Base-by-base conservation (phyloP, 192 early-diverging fungal genomes). In the Glomus cerebriforme region DNA sequence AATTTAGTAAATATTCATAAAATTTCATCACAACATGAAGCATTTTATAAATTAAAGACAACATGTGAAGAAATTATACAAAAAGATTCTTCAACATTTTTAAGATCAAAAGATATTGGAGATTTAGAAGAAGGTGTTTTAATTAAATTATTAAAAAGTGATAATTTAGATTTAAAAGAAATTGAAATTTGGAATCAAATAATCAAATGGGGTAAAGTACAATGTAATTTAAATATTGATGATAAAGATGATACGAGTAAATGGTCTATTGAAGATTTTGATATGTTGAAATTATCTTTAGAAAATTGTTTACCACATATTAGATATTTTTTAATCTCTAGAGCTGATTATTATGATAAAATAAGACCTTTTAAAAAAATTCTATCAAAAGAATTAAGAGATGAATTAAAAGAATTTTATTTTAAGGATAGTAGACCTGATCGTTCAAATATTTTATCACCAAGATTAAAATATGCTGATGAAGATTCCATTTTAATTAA, bases 171-270 rank as follows among this genome's bases (percentile, higher is more conserved):
- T 26, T 26, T 69, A 10, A 67, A 78, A 26, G 76, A 77, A 27
- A 69, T 69, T 69, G 47, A 59, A 49, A 34, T 78, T 35, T 78
- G 77, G 77, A 67, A 78, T 59, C 26, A 39, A 24, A 39, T 78
- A 15, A 37, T 78, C 39, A 27, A 31, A 59, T 78, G 77, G 77
- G 77, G 77, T 59, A 34, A 58, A n/a, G 65, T 45, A 24, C 27
- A 69, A 69, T 37, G 13, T 59, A 29, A 15, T 27, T 35, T 35
- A 26, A n/a, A 39, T 62, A 24, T 8, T 7, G 34, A 43, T 37
- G 35, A 45, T 8, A 24, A 19, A 2, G 27, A 15, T 2, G 59
- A 75, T 39, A 29, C 27, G 8, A 7, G 5, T 26, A 9, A 78
- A 24, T 78, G 77, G 77, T 24, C 49, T 0, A 31, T 3, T 15